phyloP scores from a whole-genome alignment of 2,329 filamentous ascomycete species.

The Dothideomycetidae sp. region DNA sequence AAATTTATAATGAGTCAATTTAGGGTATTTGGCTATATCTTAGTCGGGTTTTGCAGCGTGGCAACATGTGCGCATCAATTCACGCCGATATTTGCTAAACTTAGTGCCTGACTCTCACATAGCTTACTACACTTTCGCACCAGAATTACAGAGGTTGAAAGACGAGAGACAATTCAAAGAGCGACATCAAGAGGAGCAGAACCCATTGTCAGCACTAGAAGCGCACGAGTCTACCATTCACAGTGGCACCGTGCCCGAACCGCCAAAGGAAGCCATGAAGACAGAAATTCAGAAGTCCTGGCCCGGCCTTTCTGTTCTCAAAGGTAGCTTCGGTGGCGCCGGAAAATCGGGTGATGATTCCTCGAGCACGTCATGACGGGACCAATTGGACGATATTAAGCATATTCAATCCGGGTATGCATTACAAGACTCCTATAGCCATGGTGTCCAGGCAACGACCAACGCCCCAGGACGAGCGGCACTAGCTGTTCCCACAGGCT shows the following conservation, averaged over 20 bases:
- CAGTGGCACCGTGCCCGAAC: slow-evolving; percentile 11
- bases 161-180: slow-evolving; percentile 16
- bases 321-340: slow-evolving; percentile 8
- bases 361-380: too few species aligned
- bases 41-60: slow-evolving; percentile 4
- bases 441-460: too few species aligned
- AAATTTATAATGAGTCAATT: slow-evolving; percentile 3
- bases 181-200: slow-evolving; percentile 10
- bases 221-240: background rate
- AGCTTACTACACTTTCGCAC: slow-evolving; percentile 20
- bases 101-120: background rate
- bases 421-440: too few species aligned
- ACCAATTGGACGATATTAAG: too few species aligned
- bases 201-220: background rate
- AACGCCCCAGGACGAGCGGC: too few species aligned
- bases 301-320: slow-evolving; percentile 10
- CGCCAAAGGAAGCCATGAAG: slow-evolving; percentile 13
- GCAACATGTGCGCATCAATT: slow-evolving; percentile 1
- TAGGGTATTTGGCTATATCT: slow-evolving; percentile 4
- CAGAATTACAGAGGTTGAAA: slow-evolving; percentile 18
- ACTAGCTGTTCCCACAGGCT: too few species aligned
- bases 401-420: too few species aligned
- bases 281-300: slow-evolving; percentile 10
- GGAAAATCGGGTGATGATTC: slow-evolving; percentile 6
- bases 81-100: background rate